phyloP scores from a whole-genome alignment of 2,329 filamentous ascomycete genomes.

The Arthroderma sp. region DNA sequence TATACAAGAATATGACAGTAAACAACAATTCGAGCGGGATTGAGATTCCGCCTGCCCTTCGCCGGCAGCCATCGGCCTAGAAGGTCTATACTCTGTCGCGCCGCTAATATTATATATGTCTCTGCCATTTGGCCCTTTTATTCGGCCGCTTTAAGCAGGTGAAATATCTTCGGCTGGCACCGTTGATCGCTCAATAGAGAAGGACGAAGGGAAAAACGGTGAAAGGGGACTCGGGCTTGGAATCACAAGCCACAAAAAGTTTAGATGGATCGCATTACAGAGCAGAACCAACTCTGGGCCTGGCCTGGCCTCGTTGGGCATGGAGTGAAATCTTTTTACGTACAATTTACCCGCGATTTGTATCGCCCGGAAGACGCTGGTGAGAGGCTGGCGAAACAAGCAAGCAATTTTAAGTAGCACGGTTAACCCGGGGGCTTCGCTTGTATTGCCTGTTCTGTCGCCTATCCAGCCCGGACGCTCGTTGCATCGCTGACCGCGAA shows the following conservation, averaged over 20 bases:
- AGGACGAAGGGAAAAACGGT: neutral
- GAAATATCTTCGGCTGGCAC: neutral
- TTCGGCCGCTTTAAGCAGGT: neutral
- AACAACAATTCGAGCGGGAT: neutral
- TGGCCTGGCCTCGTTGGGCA: neutral
- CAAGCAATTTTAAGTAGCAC: neutral
- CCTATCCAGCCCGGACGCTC: neutral
- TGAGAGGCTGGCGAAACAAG: neutral
- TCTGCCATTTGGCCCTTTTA: neutral
- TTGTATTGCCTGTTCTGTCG: neutral
- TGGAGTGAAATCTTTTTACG: neutral
- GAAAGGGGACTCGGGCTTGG: neutral
- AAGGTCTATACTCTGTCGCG: neutral
- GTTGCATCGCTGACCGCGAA: neutral
- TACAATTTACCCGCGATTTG: neutral
- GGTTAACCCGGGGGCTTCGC: neutral
- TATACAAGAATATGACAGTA: neutral
- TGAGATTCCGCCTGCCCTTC: neutral
- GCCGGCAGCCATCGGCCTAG: neutral
- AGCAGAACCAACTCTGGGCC: neutral
- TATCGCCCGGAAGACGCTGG: neutral
- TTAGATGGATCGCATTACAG: neutral
- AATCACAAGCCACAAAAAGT: neutral
- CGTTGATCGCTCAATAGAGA: neutral
- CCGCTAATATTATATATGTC: neutral